Evolutionary conservation across 768 basidiomycete genomes (phyloP).

Genomic region (Mycena belliarum): DNA sequence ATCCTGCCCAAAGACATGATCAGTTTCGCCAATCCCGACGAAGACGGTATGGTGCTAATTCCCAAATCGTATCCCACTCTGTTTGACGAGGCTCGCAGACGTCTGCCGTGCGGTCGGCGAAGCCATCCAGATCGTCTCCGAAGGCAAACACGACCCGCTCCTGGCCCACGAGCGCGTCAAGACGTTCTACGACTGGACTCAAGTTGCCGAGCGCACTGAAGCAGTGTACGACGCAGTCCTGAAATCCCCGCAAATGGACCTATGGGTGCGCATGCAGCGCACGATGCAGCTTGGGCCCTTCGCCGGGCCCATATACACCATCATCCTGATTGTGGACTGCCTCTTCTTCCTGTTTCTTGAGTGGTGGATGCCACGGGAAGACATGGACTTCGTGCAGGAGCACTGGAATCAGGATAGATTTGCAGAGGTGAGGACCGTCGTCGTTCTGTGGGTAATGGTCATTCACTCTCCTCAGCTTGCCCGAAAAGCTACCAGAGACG

Average conservation of each 20-base stretch:
- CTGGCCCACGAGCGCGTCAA: slow-evolving; percentile 76
- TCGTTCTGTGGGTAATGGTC: background rate
- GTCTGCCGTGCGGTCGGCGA: slow-evolving; percentile 81
- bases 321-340: slow-evolving; percentile 87
- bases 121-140: slow-evolving; percentile 70
- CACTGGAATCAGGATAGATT: slow-evolving; percentile 58
- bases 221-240: slow-evolving; percentile 76
- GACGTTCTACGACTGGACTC: slow-evolving; percentile 85
- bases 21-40: slow-evolving; percentile 90
- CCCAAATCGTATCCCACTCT: too few relatives aligned
- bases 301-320: slow-evolving; percentile 84
- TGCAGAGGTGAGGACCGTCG: slow-evolving; percentile 30
- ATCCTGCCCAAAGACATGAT: slow-evolving; percentile 94
- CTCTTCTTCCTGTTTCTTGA: slow-evolving; percentile 85
- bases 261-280: slow-evolving; percentile 77
- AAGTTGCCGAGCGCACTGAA: slow-evolving; percentile 81
- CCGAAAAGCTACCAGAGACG: background rate
- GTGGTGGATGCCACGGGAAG: slow-evolving; percentile 76
- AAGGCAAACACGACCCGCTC: slow-evolving; percentile 72
- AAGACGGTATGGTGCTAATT: slow-evolving; percentile 69
- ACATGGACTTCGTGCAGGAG: slow-evolving; percentile 71
- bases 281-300: slow-evolving; percentile 79
- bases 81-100: too few relatives aligned
- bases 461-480: background rate
- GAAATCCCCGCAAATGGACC: slow-evolving; percentile 57